Base-by-base conservation (phyloP, 805 yeast species). In the Cyberlindnera amylophila region DNA sequence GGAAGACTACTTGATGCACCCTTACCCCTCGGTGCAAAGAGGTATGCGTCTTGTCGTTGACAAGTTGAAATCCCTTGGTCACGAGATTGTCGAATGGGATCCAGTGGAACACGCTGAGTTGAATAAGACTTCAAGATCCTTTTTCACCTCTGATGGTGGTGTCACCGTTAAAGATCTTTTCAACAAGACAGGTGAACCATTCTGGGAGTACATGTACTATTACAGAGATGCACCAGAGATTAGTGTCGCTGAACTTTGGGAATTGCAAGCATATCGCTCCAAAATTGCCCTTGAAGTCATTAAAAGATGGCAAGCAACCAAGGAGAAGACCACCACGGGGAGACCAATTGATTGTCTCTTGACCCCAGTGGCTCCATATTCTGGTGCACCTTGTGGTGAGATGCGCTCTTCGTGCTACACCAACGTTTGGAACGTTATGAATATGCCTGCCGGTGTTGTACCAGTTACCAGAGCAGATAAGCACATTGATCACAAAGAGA, bases 391-490 rank as follows among this genome's bases (percentile, higher is more conserved):
- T n/a, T n/a, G 34, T 27, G 41, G 37, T 27, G 46, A 44, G 29
- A 45, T 50, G 39, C n/a, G 42, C 37, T 34, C 23, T 44, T 44
- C 8, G 52, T n/a, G 49, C 3, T 82, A 82, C 58, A 79, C 86
- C 2, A 66, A 74, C 24, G 62, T 70, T 52, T 66, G 72, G 57
- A 79, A 79, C 57, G 65, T 72, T 12, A 55, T 77, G 11, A 84
- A 79, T 55, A 77, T 76, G 53, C 59, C 79, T 12, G 71, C 74
- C 38, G 79, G 78, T 30, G 70, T 71, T 2, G 51, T 81, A 26
- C 87, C 87, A 0, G 78, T 79, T 3, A 70, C 79, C 4, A 64
- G 67, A 44, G 83, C 75, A 3, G 79, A 79, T 55, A 52, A 64
- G 33, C 35, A 41, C 2, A 41, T 65, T 10, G 79, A 74, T 49